Base-by-base conservation (phyloP, 208 protist species). In the Willaertia magna region DNA sequence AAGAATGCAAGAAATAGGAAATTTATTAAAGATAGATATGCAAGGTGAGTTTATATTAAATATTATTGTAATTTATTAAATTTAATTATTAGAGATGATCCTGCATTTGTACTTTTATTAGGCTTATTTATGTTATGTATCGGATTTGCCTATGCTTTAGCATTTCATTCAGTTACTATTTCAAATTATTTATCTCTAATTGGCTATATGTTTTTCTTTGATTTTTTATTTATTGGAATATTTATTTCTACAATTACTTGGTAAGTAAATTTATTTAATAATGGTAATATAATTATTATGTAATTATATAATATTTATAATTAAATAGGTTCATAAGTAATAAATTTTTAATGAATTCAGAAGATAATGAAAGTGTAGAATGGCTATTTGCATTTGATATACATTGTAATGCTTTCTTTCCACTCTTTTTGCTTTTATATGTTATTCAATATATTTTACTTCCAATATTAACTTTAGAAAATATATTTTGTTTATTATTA, bases 341-440 rank as follows among this genome's bases (percentile, higher is more conserved):
- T 22, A 85, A 85, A 34, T 61, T 44, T 30, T 22, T 85, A 26
- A 67, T 22, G 11, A 51, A 40, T 26, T 20, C 1, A 40, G 46
- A 16, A 18, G 22, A 39, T 47, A 26, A 42, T 30, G 84, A 92
- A 59, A 81, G 39, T 22, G 91, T 95, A 3, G 93, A 95, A 76
- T 94, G 91, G 91, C 44, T 90, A 3, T 94, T 94, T 84, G 85
- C 90, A 14, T 95, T 94, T 85, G 93, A 95, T 84, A 79, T 95
- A 42, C 93, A 95, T 87, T 94, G 92, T 88, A 95, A 95, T 85
- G 67, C 89, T 34, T 95, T 93, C 86, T 92, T 94, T 85, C 90
- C 91, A 9, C 47, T 94, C 7, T 87, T 92, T 46, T 40, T 94
- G 49, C 76, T 92, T 30, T 61, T 93, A 12, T 90, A 92, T 83